These are phyloP conservation scores for Alternaria arbusti DNA, from an alignment of 2,329 filamentous ascomycete genomes.

Conservation along the genomic window DNA sequence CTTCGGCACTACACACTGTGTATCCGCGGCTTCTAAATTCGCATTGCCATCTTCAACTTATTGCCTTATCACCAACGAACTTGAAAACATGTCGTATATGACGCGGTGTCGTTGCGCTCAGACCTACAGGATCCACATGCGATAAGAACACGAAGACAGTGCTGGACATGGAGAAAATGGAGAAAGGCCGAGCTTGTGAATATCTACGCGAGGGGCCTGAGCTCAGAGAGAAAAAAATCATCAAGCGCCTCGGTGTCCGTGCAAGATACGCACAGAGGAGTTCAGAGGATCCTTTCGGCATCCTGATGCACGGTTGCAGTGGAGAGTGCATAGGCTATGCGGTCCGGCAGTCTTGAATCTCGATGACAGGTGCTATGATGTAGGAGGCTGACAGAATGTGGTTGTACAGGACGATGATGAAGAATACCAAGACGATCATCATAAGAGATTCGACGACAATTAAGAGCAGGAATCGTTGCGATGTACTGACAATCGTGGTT, in stretches of 20 bases:
- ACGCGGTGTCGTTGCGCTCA: neutral
- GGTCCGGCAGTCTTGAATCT: neutral
- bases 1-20: neutral
- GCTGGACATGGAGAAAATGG: neutral
- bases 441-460: neutral
- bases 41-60: neutral
- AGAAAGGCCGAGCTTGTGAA: constrained; percentile 1
- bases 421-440: neutral
- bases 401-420: neutral
- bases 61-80: neutral
- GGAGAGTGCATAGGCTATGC: neutral
- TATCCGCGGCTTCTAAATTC: neutral
- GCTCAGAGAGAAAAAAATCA: constrained; percentile 1
- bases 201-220: constrained; percentile 14
- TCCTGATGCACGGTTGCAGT: neutral
- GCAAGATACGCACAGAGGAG: neutral
- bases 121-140: neutral
- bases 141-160: constrained; percentile 10
- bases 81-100: neutral
- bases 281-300: neutral
- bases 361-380: neutral
- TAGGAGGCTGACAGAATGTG: neutral
- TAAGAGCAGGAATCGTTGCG: neutral
- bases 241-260: neutral
- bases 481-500: neutral